Percentiles rank a stretch among this genome's conserved stretches.
Conservation (phyloP, 2,329 filamentous ascomycete species). For the Monilinia laxa region DNA sequence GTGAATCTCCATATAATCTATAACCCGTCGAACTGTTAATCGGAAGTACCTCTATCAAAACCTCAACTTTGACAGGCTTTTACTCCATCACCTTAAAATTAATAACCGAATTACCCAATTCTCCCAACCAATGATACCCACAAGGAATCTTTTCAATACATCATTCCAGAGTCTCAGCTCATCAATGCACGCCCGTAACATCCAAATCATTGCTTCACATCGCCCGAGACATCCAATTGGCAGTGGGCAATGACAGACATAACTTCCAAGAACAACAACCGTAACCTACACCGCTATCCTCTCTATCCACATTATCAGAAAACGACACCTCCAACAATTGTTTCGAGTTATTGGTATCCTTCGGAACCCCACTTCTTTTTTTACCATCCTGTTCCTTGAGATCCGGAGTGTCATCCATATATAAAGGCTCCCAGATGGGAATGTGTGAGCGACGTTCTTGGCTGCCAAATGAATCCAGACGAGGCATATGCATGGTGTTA, state of each 20-base stretch:
- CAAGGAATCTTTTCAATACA: neutral
- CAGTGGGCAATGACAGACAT: neutral
- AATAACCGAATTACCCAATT: neutral
- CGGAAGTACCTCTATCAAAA: neutral
- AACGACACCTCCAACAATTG: neutral
- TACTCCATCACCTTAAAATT: no score
- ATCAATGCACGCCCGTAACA: neutral
- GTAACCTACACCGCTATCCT: neutral
- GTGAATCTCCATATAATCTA: neutral
- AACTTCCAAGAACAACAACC: slow-evolving; percentile 18
- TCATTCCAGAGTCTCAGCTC: neutral
- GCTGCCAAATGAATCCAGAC: slow-evolving; percentile 2
- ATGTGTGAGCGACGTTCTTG: slow-evolving; percentile 11
- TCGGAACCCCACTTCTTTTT: neutral
- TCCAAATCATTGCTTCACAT: neutral
- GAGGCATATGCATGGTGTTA: slow-evolving; percentile 18
- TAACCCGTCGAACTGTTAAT: neutral
- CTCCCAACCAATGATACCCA: neutral
- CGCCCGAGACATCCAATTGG: slow-evolving; percentile 14
- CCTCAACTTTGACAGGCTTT: neutral
- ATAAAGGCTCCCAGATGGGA: slow-evolving; percentile 16
- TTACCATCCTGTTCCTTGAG: neutral
- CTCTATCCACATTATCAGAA: neutral
- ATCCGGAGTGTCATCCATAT: neutral
- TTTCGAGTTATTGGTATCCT: neutral